phyloP scores from a whole-genome alignment of 1,284 basidiomycete species.

The Apiotrichum gamsii region DNA sequence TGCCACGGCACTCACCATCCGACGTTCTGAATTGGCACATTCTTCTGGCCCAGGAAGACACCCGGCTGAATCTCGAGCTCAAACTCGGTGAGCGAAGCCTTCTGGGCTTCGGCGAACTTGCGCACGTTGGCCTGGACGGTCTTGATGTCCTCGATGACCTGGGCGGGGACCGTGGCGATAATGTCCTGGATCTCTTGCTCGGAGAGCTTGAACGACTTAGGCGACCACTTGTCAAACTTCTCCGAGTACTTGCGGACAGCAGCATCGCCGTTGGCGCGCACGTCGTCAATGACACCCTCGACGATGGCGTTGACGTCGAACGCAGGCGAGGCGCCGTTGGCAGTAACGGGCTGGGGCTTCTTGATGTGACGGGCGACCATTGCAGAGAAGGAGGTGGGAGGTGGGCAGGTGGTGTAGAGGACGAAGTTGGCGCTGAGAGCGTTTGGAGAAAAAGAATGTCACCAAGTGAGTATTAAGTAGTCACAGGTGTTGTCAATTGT shows the following conservation, averaged over 20 bases:
- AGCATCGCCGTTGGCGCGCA: slow-evolving; percentile 11
- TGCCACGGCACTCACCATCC: slow-evolving; percentile 17
- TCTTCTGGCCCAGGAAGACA: slow-evolving; percentile 23
- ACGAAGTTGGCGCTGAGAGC: too few species aligned
- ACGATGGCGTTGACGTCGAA: background rate
- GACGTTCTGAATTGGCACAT: slow-evolving; percentile 1
- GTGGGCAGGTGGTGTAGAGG: too few species aligned
- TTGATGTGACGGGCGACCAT: background rate
- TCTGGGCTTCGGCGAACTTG: slow-evolving; percentile 20
- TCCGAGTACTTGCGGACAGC: slow-evolving; percentile 14
- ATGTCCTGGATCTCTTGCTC: slow-evolving; percentile 14
- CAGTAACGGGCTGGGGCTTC: background rate
- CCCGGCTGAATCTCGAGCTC: slow-evolving; percentile 24
- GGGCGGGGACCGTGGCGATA: slow-evolving; percentile 17
- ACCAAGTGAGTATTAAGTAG: too few species aligned
- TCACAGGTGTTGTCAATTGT: too few species aligned
- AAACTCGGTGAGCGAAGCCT: slow-evolving; percentile 18
- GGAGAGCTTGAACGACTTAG: slow-evolving; percentile 9
- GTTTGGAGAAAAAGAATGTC: too few species aligned
- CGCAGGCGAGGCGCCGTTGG: background rate
- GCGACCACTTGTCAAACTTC: slow-evolving; percentile 18
- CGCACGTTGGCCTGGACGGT: slow-evolving; percentile 22
- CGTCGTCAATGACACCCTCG: slow-evolving; percentile 4
- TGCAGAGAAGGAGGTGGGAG: too few species aligned
- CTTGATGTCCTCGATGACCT: slow-evolving; percentile 24